These are phyloP conservation scores for Macrophomina tecta DNA, from an alignment of 2,329 filamentous ascomycete genomes.

Conservation along the genomic window DNA sequence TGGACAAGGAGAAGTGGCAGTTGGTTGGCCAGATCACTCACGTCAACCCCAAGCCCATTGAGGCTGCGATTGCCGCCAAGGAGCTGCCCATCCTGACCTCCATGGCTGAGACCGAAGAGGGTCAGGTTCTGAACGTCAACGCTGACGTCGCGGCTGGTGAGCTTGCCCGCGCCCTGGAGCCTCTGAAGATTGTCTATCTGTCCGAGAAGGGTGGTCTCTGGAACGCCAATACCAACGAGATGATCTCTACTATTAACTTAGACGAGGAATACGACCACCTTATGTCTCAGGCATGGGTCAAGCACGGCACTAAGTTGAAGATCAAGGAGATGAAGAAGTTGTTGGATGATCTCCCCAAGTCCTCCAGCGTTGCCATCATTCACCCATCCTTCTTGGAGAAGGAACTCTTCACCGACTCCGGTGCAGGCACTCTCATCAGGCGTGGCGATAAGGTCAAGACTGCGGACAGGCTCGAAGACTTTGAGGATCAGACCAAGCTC, in stretches of 20 bases:
- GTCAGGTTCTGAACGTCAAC: conserved; percentile 95
- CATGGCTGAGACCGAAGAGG: conserved; percentile 91
- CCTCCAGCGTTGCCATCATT: conserved; percentile 95
- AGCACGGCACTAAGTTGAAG: conserved; percentile 93
- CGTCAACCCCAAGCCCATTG: conserved; percentile 88
- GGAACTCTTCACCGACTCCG: conserved; percentile 94
- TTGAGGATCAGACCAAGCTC: conserved; percentile 76
- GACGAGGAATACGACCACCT: conserved; percentile 94
- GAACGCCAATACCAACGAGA: conserved; percentile 89
- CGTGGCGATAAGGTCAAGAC: conserved; percentile 88
- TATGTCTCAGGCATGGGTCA: conserved; percentile 94
- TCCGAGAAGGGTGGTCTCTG: conserved; percentile 97
- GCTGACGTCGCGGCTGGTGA: conserved; percentile 96
- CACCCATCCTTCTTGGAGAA: conserved; percentile 95
- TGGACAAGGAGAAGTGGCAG: conserved; percentile 96
- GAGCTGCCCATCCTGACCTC: conserved; percentile 93
- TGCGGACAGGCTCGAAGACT: conserved; percentile 72
- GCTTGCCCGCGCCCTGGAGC: conserved; percentile 84
- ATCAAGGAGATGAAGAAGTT: conserved; percentile 98
- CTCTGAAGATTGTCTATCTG: conserved; percentile 97
- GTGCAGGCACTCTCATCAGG: conserved; percentile 90
- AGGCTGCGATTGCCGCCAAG: conserved; percentile 84
- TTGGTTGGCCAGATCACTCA: conserved; percentile 94
- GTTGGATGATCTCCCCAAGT: conserved; percentile 83
- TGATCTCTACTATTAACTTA: conserved; percentile 96